Base-by-base conservation (phyloP, 1,139 yeast species). In the Protomyces arabidopsidicola region DNA sequence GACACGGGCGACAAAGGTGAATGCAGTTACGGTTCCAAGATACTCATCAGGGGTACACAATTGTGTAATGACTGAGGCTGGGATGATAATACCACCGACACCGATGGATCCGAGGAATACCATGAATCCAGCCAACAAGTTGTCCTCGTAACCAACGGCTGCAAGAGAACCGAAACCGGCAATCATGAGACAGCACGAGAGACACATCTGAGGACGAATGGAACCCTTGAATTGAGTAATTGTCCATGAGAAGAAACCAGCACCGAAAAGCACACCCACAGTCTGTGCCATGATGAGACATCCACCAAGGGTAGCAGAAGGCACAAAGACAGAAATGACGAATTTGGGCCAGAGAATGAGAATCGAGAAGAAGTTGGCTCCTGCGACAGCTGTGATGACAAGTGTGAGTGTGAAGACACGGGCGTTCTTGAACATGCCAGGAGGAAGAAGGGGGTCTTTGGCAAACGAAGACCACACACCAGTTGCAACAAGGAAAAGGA, bases 171-270 rank as follows among this genome's bases (percentile, higher is more conserved):
- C 61, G 45, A 57, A 53, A 36, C 61, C 61, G 14, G 45, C 61
- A 18, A 57, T 57, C 61, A 57, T 57, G 36, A 57, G 16, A 22
- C 50, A 3, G 36, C 61, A 57, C n/a, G 61, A 57, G 39, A 57
- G 18, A 12, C 24, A 16, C 61, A 57, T 57, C 51, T 57, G 61
- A 8, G 36, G 45, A 36, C 61, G 61, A 27, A 57, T 57, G 16
- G 61, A 48, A 5, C 61, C 61, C 54, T 57, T 48, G 55, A 57
- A 57, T n/a, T 45, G 54, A 14, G 61, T 50, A 36, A 57, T 57
- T 10, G 61, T 57, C 55, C 55, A 48, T 2, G 61, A 57, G 61
- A 57, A 57, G 61, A 57, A 57, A 14, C 61, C 61, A 50, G 61
- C 61, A 12, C 61, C 61, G 16, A 57, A 57, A 6, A 57, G 55